A percentile compares a stretch with the other conserved stretches of the same genome.
These are phyloP conservation scores for Beauveria brongniartii DNA, from an alignment of 2,329 filamentous ascomycete genomes.

Conservation along the genomic window DNA sequence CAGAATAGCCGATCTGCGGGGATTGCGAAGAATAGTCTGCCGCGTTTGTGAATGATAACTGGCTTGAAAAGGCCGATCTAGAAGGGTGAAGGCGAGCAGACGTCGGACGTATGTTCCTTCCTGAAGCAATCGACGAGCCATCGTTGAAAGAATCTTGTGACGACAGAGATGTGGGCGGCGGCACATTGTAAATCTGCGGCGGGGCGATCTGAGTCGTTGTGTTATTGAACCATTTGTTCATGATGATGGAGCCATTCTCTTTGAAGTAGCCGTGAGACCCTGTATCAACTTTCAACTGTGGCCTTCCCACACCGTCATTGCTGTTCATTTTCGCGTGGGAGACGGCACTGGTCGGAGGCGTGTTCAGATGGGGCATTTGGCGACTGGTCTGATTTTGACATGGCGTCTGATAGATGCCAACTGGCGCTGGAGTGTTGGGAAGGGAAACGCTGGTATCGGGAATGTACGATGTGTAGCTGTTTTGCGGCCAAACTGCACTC, in stretches of 20 bases:
- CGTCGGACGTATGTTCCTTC: background rate
- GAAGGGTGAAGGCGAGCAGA: background rate
- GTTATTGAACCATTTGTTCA: slow-evolving; percentile 8
- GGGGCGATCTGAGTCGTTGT: background rate
- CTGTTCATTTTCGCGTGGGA: background rate
- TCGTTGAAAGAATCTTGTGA: slow-evolving; percentile 9
- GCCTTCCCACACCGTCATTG: background rate
- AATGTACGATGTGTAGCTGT: background rate
- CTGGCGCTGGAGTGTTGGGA: background rate
- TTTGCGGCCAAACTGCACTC: background rate
- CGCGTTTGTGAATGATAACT: background rate
- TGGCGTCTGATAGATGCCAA: background rate
- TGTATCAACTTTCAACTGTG: background rate
- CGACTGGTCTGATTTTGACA: background rate
- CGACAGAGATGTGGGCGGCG: slow-evolving; percentile 1
- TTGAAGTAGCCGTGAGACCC: slow-evolving; percentile 7
- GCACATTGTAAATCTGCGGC: slow-evolving; percentile 8
- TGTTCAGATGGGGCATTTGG: slow-evolving; percentile 7
- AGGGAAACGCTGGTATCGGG: background rate
- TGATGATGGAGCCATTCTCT: background rate
- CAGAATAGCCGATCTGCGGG: background rate
- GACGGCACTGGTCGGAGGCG: background rate
- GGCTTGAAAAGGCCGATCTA: slow-evolving; percentile 3
- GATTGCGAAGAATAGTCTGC: slow-evolving; percentile 1
- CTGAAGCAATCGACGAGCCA: background rate